Conservation (phyloP, 2,329 filamentous ascomycete species). For the Ophiostoma fasciatum region DNA sequence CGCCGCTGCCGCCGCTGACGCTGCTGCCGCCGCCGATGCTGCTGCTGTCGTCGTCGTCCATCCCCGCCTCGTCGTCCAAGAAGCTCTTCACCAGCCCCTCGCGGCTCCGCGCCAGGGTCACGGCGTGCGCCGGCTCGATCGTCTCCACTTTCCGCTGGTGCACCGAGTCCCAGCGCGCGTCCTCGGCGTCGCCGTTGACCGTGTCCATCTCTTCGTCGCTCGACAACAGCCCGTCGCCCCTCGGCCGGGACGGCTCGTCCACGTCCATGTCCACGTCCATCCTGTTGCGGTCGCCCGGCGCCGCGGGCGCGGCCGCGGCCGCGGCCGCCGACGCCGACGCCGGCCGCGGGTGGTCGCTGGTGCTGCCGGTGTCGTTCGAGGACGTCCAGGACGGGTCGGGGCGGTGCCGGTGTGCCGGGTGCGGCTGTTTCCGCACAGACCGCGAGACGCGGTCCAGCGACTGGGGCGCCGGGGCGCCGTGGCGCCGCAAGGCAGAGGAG, state of each 20-base stretch:
- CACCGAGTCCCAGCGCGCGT: conserved; percentile 35
- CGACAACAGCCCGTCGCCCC: too few species aligned
- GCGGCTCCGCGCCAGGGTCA: conserved; percentile 34
- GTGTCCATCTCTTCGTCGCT: not conserved
- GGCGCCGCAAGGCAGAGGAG: conserved; percentile 23
- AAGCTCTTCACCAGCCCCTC: conserved; percentile 34
- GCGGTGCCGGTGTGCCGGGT: conserved; percentile 28
- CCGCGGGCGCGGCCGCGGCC: too few species aligned
- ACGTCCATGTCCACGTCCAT: conserved; percentile 33
- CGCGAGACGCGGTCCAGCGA: conserved; percentile 39
- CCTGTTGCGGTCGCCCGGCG: too few species aligned
- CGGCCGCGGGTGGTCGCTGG: conserved; percentile 22
- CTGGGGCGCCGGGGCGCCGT: conserved; percentile 25
- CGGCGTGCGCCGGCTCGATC: conserved; percentile 28
- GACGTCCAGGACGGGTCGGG: conserved; percentile 24
- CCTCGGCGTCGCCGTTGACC: conserved; percentile 17
- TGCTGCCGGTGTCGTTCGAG: conserved; percentile 37
- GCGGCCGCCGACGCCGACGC: conserved; percentile 11
- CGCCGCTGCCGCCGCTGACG: too few species aligned
- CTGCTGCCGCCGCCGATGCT: too few species aligned
- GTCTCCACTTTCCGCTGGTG: conserved; percentile 36
- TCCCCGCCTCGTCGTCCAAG: conserved; percentile 22
- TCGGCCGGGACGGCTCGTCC: too few species aligned
- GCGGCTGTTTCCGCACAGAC: conserved; percentile 25
- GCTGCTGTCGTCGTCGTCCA: conserved; percentile 7